Percentiles rank a stretch among this genome's conserved stretches.
phyloP scores from a whole-genome alignment of 1,284 basidiomycete genomes.

The Moniliophthora roreri region DNA sequence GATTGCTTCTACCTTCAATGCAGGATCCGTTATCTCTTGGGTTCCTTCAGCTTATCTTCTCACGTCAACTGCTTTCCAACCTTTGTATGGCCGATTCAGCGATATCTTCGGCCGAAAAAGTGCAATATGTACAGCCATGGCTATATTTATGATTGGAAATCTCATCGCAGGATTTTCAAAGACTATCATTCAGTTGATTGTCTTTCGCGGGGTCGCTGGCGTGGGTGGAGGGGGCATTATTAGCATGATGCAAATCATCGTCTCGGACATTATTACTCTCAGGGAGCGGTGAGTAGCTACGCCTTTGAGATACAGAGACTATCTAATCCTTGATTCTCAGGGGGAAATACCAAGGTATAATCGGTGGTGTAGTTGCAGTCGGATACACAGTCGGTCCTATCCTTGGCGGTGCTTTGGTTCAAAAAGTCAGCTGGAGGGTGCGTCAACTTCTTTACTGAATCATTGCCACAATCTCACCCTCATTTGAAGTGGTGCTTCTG shows the following conservation, averaged over 20 bases:
- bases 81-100: constrained; percentile 64
- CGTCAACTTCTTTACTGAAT: constrained; percentile 18
- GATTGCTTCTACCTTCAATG: constrained; percentile 66
- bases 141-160: constrained; percentile 63
- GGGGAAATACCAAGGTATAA: constrained; percentile 67
- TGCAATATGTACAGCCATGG: constrained; percentile 58
- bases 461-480: not conserved
- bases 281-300: constrained; percentile 46
- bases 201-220: constrained; percentile 70
- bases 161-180: constrained; percentile 59
- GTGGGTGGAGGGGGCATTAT: constrained; percentile 69
- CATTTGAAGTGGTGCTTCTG: constrained; percentile 58
- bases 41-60: constrained; percentile 68
- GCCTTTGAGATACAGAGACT: not conserved
- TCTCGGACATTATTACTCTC: constrained; percentile 64
- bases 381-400: constrained; percentile 37
- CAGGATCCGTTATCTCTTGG: constrained; percentile 68
- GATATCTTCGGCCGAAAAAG: constrained; percentile 79
- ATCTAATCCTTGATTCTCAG: not conserved
- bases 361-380: constrained; percentile 49
- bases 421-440: constrained; percentile 64
- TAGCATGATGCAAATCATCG: constrained; percentile 64
- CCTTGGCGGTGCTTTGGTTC: constrained; percentile 55
- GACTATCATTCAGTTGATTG: constrained; percentile 69
- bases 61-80: constrained; percentile 67